Conservation (phyloP, 768 basidiomycete species). For the Tylopilus sp. region DNA sequence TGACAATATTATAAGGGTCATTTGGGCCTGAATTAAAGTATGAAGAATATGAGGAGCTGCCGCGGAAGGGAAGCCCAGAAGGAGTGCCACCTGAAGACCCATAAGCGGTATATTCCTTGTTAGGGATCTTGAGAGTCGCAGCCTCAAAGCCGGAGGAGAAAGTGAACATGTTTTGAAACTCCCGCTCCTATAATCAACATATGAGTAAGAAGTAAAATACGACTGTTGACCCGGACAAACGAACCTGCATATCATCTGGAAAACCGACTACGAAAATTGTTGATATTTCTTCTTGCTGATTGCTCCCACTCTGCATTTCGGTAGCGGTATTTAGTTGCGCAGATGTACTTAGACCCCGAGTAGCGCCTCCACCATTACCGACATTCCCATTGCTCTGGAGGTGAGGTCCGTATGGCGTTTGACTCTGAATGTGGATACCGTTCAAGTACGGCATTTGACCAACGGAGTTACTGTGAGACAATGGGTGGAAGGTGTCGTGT, state of each 20-base stretch:
- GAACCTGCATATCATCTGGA: constrained; percentile 96
- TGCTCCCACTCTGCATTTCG: constrained; percentile 23
- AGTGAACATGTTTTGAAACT: constrained; percentile 99
- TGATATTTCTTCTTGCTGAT: constrained; percentile 80
- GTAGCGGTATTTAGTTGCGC: constrained; percentile 25
- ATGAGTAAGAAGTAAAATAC: constrained; percentile 10
- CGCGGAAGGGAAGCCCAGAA: constrained; percentile 35
- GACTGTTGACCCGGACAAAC: constrained; percentile 28
- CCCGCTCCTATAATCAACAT: constrained; percentile 73
- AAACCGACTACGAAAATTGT: constrained; percentile 99
- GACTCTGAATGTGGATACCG: constrained; percentile 56
- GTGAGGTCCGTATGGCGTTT: constrained; percentile 75
- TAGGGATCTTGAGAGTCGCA: constrained; percentile 95
- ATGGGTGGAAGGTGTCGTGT: constrained; percentile 33
- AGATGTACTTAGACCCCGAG: constrained; percentile 28
- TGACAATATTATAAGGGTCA: constrained; percentile 83
- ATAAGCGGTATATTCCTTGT: constrained; percentile 83
- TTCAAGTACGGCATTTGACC: constrained; percentile 37
- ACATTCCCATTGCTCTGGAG: constrained; percentile 43
- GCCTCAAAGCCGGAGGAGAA: constrained; percentile 96
- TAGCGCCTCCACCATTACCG: constrained; percentile 16
- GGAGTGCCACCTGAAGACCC: constrained; percentile 41
- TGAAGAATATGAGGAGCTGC: constrained; percentile 33
- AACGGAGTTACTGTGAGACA: constrained; percentile 30
- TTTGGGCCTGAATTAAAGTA: constrained; percentile 50